Evolutionary conservation across 805 yeast species (phyloP).

Genomic region (Cyberlindnera americana): DNA sequence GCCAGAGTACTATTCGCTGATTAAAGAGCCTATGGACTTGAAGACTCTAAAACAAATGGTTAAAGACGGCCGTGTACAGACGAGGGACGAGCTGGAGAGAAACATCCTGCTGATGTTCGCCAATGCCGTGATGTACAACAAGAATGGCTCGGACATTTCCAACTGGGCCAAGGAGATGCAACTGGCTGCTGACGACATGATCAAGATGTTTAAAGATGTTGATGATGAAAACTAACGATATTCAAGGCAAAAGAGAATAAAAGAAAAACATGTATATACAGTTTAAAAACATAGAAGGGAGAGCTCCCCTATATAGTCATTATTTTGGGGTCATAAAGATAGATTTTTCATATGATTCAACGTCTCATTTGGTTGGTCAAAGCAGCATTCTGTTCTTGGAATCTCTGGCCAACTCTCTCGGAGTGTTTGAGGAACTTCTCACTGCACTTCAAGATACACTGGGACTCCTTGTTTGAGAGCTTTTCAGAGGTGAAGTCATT

Average conservation of each 20-base stretch:
- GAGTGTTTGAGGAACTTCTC: slow-evolving; percentile 97
- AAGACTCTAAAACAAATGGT: slow-evolving; percentile 57
- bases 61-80: slow-evolving; percentile 53
- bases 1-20: slow-evolving; percentile 60
- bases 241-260: slow-evolving; percentile 1
- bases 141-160: slow-evolving; percentile 57
- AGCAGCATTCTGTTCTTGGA: slow-evolving; percentile 93
- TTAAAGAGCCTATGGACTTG: slow-evolving; percentile 64
- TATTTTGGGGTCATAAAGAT: slow-evolving; percentile 5
- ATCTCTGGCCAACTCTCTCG: slow-evolving; percentile 97
- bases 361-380: slow-evolving; percentile 66
- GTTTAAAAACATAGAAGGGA: slow-evolving; percentile 3
- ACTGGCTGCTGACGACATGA: slow-evolving; percentile 54
- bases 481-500: slow-evolving; percentile 94
- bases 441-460: slow-evolving; percentile 87
- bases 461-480: slow-evolving; percentile 78
- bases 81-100: slow-evolving; percentile 52
- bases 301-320: slow-evolving; percentile 10
- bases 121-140: slow-evolving; percentile 80
- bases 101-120: slow-evolving; percentile 77
- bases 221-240: slow-evolving; percentile 24
- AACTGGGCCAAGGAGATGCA: slow-evolving; percentile 68
- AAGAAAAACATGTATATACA: slow-evolving; percentile 5
- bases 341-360: too few species aligned
- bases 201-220: slow-evolving; percentile 58